Percentiles rank a stretch among this genome's conserved stretches.
Evolutionary conservation across 2,329 filamentous ascomycete genomes (phyloP).

Genomic region (Grosmannia clavigera): DNA sequence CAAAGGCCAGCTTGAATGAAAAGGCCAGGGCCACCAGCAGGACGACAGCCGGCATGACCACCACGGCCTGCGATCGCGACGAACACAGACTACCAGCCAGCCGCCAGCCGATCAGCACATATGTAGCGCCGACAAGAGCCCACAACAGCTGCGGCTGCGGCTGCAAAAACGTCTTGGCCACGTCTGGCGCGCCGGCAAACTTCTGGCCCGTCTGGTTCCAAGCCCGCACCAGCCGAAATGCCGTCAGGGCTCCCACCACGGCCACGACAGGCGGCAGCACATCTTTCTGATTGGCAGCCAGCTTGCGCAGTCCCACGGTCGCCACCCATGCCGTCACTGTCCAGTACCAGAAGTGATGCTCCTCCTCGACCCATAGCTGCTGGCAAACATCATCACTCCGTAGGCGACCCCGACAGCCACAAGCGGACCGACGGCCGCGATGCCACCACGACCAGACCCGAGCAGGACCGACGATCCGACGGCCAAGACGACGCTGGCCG

Average conservation of each 20-base stretch:
- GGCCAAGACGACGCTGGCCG: constrained; percentile 26
- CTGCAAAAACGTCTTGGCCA: constrained; percentile 59
- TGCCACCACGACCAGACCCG: not conserved
- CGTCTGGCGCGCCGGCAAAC: constrained; percentile 79
- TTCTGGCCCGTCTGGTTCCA: constrained; percentile 99
- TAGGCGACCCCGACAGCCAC: constrained; percentile 48
- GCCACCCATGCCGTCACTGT: constrained; percentile 57
- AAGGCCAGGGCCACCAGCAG: constrained; percentile 44
- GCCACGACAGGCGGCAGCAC: constrained; percentile 1
- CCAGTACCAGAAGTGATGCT: constrained; percentile 99
- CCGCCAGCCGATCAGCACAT: constrained; percentile 44
- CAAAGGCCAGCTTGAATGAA: constrained; percentile 83
- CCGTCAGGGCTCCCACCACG: constrained; percentile 37
- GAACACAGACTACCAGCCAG: constrained; percentile 26
- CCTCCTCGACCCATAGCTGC: constrained; percentile 95
- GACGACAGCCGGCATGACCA: constrained; percentile 17
- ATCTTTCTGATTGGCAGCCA: constrained; percentile 6
- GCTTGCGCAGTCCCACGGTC: constrained; percentile 36
- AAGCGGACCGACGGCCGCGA: constrained; percentile 26
- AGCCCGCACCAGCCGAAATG: constrained; percentile 55
- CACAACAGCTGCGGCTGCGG: constrained; percentile 58
- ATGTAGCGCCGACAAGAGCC: constrained; percentile 57
- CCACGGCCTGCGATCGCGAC: constrained; percentile 21
- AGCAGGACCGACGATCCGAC: constrained; percentile 22
- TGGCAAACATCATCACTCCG: constrained; percentile 89